These are phyloP conservation scores for Aspergillaceae sp. DNA, from an alignment of 2,329 filamentous ascomycete genomes.

Conservation along the genomic window DNA sequence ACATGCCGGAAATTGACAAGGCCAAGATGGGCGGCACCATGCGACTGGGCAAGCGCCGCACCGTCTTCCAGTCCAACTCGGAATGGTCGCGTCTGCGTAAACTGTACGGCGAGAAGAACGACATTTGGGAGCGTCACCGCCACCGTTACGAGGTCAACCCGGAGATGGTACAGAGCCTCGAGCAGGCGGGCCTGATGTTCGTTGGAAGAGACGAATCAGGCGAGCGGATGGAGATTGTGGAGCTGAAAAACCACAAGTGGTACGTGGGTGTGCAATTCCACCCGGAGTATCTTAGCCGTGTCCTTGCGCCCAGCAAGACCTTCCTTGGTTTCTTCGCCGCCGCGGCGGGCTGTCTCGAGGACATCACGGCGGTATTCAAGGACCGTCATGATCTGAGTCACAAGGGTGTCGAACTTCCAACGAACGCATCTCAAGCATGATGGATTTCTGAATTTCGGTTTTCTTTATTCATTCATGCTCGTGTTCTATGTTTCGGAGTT, in stretches of 20 bases:
- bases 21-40: constrained; percentile 77
- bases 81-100: constrained; percentile 72
- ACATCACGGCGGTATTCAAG: constrained; percentile 18
- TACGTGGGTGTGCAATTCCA: constrained; percentile 84
- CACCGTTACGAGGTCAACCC: constrained; percentile 92
- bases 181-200: constrained; percentile 62
- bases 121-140: constrained; percentile 67
- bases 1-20: constrained; percentile 82
- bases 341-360: constrained; percentile 56
- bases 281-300: constrained; percentile 73
- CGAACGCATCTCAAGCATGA: background rate
- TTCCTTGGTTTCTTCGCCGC: constrained; percentile 83
- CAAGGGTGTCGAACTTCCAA: background rate
- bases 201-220: constrained; percentile 72
- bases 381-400: constrained; percentile 14
- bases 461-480: background rate
- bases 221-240: constrained; percentile 73
- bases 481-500: background rate
- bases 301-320: constrained; percentile 63
- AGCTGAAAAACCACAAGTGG: constrained; percentile 74
- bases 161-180: constrained; percentile 59
- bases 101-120: constrained; percentile 55
- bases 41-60: constrained; percentile 68
- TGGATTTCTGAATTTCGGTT: background rate
- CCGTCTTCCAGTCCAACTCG: constrained; percentile 63